phyloP scores from a whole-genome alignment of 1,139 yeast species.

The Debaryomyces subglobosus region DNA sequence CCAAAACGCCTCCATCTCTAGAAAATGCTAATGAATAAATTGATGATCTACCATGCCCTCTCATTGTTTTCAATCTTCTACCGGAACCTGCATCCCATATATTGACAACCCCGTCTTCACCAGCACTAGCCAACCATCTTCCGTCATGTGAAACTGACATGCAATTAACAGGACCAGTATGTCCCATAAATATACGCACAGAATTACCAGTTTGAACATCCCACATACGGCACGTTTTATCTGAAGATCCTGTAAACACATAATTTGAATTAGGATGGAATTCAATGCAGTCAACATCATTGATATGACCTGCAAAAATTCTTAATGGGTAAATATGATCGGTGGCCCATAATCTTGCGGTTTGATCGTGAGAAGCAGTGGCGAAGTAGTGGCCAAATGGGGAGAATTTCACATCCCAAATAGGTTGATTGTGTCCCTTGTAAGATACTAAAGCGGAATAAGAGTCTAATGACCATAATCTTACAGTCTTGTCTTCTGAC shows the following conservation, averaged over 20 bases:
- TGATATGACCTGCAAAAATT: conserved; percentile 95
- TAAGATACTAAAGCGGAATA: conserved; percentile 88
- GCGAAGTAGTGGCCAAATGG: conserved; percentile 98
- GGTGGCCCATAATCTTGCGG: conserved; percentile 97
- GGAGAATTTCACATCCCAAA: conserved; percentile 95
- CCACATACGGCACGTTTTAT: conserved; percentile 98
- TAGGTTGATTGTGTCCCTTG: conserved; percentile 94
- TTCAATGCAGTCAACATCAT: conserved; percentile 92
- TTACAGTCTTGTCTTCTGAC: conserved; percentile 89
- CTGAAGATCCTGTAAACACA: conserved; percentile 92
- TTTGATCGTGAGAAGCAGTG: conserved; percentile 96
- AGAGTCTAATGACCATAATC: conserved; percentile 94
- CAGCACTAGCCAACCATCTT: conserved; percentile 93
- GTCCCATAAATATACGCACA: conserved; percentile 94
- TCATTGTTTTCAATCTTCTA: conserved; percentile 74
- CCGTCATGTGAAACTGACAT: conserved; percentile 96
- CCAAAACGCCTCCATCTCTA: conserved; percentile 84
- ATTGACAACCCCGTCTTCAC: conserved; percentile 87
- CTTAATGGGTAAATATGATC: conserved; percentile 96
- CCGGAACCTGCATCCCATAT: conserved; percentile 97
- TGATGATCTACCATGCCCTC: conserved; percentile 90
- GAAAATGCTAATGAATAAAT: conserved; percentile 86
- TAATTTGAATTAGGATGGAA: conserved; percentile 97
- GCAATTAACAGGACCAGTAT: conserved; percentile 83
- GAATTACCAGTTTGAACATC: conserved; percentile 87